Percentiles rank a stretch among this genome's conserved stretches.
Conservation (phyloP, 208 protist genomes). For the Phytomonas serpens region DNA sequence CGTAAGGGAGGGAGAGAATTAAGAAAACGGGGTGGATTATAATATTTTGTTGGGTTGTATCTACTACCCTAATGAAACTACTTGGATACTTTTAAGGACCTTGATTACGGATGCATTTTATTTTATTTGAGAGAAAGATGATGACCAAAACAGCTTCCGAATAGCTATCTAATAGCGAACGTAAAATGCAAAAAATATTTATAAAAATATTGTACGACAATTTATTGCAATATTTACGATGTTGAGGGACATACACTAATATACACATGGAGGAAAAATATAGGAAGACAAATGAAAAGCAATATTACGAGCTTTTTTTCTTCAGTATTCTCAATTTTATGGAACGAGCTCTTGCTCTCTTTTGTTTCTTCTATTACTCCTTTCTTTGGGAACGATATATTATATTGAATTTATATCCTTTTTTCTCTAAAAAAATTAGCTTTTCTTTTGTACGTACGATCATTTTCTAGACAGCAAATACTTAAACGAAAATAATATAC, state of each 20-base stretch:
- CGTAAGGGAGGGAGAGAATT: too few relatives aligned
- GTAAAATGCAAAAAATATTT: background rate
- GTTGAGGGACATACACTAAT: background rate
- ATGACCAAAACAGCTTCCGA: background rate
- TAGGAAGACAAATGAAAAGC: background rate
- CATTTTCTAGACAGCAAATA: background rate
- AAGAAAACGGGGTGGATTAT: background rate
- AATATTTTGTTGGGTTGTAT: background rate
- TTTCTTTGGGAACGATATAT: constrained; percentile 8
- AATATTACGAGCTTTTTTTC: background rate
- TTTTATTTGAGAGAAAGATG: background rate
- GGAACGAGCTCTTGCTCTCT: constrained; percentile 2
- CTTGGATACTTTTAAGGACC: background rate
- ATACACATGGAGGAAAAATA: background rate
- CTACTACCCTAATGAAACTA: background rate
- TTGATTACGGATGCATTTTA: background rate
- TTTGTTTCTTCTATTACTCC: constrained; percentile 6
- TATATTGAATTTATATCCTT: constrained; percentile 8
- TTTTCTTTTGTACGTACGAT: constrained; percentile 2
- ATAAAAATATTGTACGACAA: background rate
- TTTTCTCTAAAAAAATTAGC: constrained; percentile 9
- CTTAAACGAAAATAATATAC: background rate
- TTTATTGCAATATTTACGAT: background rate
- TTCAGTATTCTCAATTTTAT: background rate
- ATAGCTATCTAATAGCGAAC: background rate